Evolutionary conservation across 495 filamentous ascomycete genomes (phyloP).

Genomic region (Talaromyces proteolyticus): DNA sequence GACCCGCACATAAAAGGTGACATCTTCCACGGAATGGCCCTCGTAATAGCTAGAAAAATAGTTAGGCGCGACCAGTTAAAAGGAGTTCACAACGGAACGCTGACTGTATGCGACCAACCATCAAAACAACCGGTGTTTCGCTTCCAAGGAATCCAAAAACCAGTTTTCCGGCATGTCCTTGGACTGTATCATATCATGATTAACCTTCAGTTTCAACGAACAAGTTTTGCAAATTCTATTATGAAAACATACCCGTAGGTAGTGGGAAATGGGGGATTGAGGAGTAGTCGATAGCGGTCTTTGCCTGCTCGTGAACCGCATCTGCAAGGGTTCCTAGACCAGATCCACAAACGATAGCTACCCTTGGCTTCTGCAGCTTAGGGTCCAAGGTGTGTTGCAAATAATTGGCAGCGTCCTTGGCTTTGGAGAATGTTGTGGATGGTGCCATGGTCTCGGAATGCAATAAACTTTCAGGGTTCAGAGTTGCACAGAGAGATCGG

Average conservation of each 20-base stretch:
- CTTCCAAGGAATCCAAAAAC: constrained; percentile 60
- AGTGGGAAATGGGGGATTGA: constrained; percentile 62
- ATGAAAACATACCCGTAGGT: constrained; percentile 49
- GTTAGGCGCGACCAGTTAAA: constrained; percentile 1
- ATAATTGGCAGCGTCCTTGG: constrained; percentile 31
- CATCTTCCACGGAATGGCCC: constrained; percentile 60
- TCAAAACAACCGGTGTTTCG: constrained; percentile 57
- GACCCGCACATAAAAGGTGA: constrained; percentile 67
- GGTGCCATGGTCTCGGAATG: constrained; percentile 5
- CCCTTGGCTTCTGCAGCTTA: constrained; percentile 43
- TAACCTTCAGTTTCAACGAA: not conserved
- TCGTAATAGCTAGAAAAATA: constrained; percentile 60
- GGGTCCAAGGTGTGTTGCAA: constrained; percentile 35
- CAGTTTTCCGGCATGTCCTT: constrained; percentile 69
- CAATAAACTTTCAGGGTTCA: too few species aligned
- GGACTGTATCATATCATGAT: constrained; percentile 31
- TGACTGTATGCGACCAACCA: constrained; percentile 72
- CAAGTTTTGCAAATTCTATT: constrained; percentile 7
- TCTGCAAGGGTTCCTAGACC: constrained; percentile 63
- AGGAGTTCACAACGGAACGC: constrained; percentile 18
- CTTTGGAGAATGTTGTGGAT: constrained; percentile 21
- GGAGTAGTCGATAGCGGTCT: constrained; percentile 53
- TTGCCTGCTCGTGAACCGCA: constrained; percentile 46
- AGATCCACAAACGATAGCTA: constrained; percentile 71
- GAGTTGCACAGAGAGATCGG: too few species aligned